Conservation (phyloP, 495 filamentous ascomycete species). For the Cercophora sp. region DNA sequence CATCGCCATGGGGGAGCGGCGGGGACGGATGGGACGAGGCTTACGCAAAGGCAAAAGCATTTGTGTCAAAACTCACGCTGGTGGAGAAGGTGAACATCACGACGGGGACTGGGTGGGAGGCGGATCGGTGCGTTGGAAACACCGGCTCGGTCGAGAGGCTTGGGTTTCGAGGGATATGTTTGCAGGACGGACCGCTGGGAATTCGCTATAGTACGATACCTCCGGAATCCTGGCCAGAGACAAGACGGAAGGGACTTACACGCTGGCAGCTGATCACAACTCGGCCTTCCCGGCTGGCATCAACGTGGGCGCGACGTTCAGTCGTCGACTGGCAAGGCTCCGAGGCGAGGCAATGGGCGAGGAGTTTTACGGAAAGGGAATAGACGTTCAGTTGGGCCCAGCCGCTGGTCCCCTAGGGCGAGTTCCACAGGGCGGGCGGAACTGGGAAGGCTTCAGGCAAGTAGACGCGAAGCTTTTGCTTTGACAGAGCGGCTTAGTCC, state of each 20-base stretch:
- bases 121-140: slow-evolving; percentile 68
- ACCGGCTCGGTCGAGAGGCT: slow-evolving; percentile 50
- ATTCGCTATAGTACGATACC: slow-evolving; percentile 34
- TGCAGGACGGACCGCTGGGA: slow-evolving; percentile 48
- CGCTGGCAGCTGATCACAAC: slow-evolving; percentile 50
- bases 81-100: slow-evolving; percentile 85
- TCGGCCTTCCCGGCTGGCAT: slow-evolving; percentile 72
- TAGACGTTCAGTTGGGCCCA: slow-evolving; percentile 52
- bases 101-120: slow-evolving; percentile 71
- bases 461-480: no score
- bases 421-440: slow-evolving; percentile 58
- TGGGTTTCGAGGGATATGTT: slow-evolving; percentile 44
- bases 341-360: slow-evolving; percentile 55
- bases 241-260: not conserved
- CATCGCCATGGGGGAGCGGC: slow-evolving; percentile 69
- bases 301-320: slow-evolving; percentile 72
- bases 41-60: slow-evolving; percentile 67
- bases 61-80: slow-evolving; percentile 74
- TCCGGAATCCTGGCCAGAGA: no score
- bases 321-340: slow-evolving; percentile 56
- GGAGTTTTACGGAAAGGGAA: slow-evolving; percentile 61
- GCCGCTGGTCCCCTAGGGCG: slow-evolving; percentile 53
- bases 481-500: no score
- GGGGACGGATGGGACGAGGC: slow-evolving; percentile 67
- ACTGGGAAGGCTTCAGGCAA: slow-evolving; percentile 59